Base-by-base conservation (phyloP, 768 basidiomycete species). In the Phallus indusiatus region DNA sequence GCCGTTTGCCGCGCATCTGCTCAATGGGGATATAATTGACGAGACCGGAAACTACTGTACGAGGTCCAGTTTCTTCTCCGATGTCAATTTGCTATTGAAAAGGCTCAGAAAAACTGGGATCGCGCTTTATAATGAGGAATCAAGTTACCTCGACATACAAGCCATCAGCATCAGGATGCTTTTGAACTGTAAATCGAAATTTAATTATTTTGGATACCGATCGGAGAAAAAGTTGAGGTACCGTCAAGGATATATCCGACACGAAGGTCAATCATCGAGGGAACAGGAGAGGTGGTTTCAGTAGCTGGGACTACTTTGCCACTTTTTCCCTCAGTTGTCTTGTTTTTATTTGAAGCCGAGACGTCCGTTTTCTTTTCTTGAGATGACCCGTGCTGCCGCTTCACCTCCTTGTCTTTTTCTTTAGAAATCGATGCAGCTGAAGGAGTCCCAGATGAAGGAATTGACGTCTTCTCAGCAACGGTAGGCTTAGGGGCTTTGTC, bases 1-100 rank as follows among this genome's bases (percentile, higher is more conserved):
- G 80, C 65, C 85, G 83, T 67, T 83, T 86, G 67, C 89, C 86
- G 46, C 81, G 79, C 87, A 97, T 95, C 64, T 94, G 75, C 64
- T 98, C 96, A 64, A 96, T 93, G 6, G 93, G 89, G 69, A 98
- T 89, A 72, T 97, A 93, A 68, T 98, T 84, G 58, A 98, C 96
- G 33, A 98, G 81, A 47, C 96, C 96, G 14, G 95, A 98, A 51
- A 98, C 91, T 21, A 99, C 94, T 0, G 94, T 97, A 55, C 96
- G 79, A 28, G 96, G 96, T 22, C 94, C 95, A 0, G 86, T 86
- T 67, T 91, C 90, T 72, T 97, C 94, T 57, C 94, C 96, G 51
- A 98, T 74, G 70, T 99, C 94, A 63, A 98, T 95, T 88, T 94
- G 85, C 90, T 93, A 60, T 11, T 20, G 8, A 20, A 61, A 55